Evolutionary conservation across 1,284 basidiomycete genomes (phyloP), one percentile per base, ranked within the genome.

Genomic region (Salmacisia buchloeana): DNA sequence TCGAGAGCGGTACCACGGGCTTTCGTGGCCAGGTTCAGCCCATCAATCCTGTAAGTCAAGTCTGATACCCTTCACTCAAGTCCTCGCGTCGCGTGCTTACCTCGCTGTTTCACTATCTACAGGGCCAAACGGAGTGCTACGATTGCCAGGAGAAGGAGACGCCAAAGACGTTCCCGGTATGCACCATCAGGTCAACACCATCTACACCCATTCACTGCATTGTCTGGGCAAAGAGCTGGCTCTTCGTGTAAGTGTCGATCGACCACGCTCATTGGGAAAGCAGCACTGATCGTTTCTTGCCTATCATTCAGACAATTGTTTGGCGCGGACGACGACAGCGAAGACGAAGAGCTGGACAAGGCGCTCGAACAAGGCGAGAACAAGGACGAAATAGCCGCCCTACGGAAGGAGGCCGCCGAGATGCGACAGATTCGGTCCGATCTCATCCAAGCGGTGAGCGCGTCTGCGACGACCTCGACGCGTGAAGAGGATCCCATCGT

Each of bases 121-220:
- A 68, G 23, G 70, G 71, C 29, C 35, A 64, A 23, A 75, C 74
- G 3, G 74, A 75, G 56, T 78, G 77, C 68, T 79, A 75, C 64
- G 77, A 78, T 62, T 79, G 77, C 66, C 68, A 63, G 1, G 56
- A 58, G 29, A 97, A 97, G 80, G 88, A 89, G 0, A 88, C 89
- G 0, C 92, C 92, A 0, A 97, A 94, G 80, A 90, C 91, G 0
- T 98, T 92, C 78, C 94, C 96, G 0, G 94, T 98, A 2, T 99
- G 96, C 82, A 99, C 96, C 0, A 98, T 99, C 73, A 89, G 96
- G 54, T 93, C 92, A 1, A 98, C 96, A 0, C 96, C 96, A 0
- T 93, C 90, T 61, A 92, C 94, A 68, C 93, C 96, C 0, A 96
- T 98, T 58, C 96, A 99, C 78, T 98, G 94, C 78, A 97, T 98